Conservation (phyloP, 2,329 filamentous ascomycete species). For the Aspergillus sp. region DNA sequence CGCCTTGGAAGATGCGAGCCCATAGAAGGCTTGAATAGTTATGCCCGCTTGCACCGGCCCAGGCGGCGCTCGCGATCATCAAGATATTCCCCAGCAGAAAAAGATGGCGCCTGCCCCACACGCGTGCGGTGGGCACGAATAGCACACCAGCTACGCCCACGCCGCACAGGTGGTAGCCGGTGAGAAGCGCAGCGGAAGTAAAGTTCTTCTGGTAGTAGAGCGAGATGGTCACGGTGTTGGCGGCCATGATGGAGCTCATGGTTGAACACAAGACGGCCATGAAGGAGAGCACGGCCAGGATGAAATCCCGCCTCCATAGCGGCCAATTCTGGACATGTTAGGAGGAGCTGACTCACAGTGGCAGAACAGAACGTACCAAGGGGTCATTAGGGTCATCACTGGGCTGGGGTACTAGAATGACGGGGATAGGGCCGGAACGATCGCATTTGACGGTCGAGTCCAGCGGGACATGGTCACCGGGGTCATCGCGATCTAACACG, state of each 20-base stretch:
- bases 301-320: constrained; percentile 72
- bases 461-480: constrained; percentile 19
- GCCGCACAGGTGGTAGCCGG: constrained; percentile 78
- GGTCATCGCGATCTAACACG: constrained; percentile 53
- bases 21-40: constrained; percentile 66
- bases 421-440: constrained; percentile 53
- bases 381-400: constrained; percentile 87
- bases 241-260: constrained; percentile 76
- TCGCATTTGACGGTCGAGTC: constrained; percentile 60
- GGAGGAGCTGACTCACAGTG: constrained; percentile 4
- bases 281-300: constrained; percentile 68
- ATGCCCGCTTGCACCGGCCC: constrained; percentile 61
- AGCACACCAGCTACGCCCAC: constrained; percentile 73
- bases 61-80: constrained; percentile 63
- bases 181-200: constrained; percentile 69
- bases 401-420: constrained; percentile 83
- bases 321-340: constrained; percentile 77
- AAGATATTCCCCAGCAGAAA: constrained; percentile 70
- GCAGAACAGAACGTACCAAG: constrained; percentile 42
- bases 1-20: constrained; percentile 74
- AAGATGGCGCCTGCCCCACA: constrained; percentile 87
- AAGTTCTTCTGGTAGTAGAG: constrained; percentile 57
- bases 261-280: constrained; percentile 75
- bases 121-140: constrained; percentile 75
- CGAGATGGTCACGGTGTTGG: constrained; percentile 72